These are phyloP conservation scores for Hanseniaspora clermontiae DNA, from an alignment of 805 yeast species.

Conservation along the genomic window DNA sequence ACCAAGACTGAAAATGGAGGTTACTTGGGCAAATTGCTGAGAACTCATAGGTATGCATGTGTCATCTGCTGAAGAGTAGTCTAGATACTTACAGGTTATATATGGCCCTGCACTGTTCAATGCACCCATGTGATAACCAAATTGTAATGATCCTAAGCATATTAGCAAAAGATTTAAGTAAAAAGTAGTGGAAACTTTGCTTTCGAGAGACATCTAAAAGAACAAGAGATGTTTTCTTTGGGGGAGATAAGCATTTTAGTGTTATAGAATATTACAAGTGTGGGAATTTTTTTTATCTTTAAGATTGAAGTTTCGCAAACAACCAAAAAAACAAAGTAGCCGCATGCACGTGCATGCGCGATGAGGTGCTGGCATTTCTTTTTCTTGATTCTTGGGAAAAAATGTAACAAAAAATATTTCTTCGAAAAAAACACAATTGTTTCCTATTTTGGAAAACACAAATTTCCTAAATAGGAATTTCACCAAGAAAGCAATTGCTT, in stretches of 20 bases:
- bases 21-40: constrained; percentile 54
- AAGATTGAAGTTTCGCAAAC: too few species aligned
- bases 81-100: constrained; percentile 41
- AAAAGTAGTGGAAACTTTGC: constrained; percentile 20
- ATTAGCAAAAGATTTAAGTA: constrained; percentile 41
- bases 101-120: constrained; percentile 76
- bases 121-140: constrained; percentile 91
- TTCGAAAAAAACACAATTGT: not conserved
- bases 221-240: not conserved
- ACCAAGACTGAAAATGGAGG: constrained; percentile 72
- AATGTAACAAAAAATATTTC: not conserved
- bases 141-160: constrained; percentile 72
- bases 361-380: too few species aligned
- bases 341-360: not conserved
- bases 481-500: too few species aligned
- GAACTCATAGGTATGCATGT: constrained; percentile 47
- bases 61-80: constrained; percentile 24
- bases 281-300: not conserved
- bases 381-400: not conserved
- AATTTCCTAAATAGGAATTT: too few species aligned
- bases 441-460: not conserved
- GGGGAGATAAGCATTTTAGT: not conserved
- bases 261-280: not conserved
- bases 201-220: constrained; percentile 18
- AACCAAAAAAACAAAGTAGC: not conserved